Percentiles rank a stretch among this genome's conserved stretches.
phyloP scores from a whole-genome alignment of 139 green algal species.

The Yamagishiella unicocca region DNA sequence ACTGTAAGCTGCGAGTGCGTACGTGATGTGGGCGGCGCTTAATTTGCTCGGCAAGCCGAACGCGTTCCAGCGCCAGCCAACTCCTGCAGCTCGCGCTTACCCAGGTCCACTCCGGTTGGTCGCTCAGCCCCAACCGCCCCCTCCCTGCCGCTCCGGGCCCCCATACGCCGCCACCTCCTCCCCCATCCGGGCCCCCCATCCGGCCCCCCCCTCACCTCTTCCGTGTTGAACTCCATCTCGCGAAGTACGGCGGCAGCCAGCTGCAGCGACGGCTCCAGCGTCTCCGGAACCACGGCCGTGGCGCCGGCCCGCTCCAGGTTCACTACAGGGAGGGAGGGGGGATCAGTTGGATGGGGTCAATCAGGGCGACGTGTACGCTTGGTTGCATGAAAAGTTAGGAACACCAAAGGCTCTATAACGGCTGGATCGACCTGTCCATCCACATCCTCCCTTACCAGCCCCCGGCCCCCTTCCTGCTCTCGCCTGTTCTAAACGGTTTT shows the following conservation, averaged over 20 bases:
- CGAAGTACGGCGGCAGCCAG: constrained; percentile 92
- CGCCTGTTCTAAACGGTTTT: too few relatives aligned
- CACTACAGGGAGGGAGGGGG: constrained; percentile 51
- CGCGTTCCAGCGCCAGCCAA: too few relatives aligned
- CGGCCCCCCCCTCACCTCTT: constrained; percentile 66
- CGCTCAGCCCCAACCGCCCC: neutral
- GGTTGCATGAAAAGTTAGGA: too few relatives aligned
- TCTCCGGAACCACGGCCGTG: constrained; percentile 97
- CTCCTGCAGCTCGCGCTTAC: neutral
- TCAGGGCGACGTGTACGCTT: too few relatives aligned
- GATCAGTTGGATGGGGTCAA: too few relatives aligned
- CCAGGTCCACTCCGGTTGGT: neutral
- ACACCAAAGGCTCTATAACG: too few relatives aligned
- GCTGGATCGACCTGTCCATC: neutral
- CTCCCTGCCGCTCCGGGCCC: neutral
- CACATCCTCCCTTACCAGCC: neutral
- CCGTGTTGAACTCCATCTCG: constrained; percentile 83
- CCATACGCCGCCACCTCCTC: neutral
- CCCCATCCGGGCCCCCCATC: neutral
- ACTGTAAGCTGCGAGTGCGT: too few relatives aligned
- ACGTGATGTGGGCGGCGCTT: too few relatives aligned
- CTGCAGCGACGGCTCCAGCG: constrained; percentile 96
- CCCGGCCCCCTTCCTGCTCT: neutral
- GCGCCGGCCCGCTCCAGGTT: constrained; percentile 95
- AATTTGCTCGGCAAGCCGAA: too few relatives aligned